Evolutionary conservation across 2,329 filamentous ascomycete genomes (phyloP).

Genomic region (Colletotrichum scovillei): DNA sequence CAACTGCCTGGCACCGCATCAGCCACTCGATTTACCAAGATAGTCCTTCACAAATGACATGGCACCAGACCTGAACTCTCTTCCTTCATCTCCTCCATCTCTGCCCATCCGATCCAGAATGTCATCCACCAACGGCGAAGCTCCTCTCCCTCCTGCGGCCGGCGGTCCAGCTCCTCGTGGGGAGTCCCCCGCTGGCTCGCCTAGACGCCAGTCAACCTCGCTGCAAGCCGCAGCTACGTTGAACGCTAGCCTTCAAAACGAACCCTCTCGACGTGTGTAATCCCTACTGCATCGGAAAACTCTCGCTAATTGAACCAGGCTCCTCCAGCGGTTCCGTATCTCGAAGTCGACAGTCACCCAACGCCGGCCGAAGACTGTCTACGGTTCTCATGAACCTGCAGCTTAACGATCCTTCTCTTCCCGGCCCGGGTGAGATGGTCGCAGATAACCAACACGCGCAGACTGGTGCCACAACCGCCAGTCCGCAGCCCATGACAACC

Average conservation of each 20-base stretch:
- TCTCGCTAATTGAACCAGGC: conserved; percentile 44
- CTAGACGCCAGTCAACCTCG: conserved; percentile 74
- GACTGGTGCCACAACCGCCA: conserved; percentile 45
- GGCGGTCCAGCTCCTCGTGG: conserved; percentile 40
- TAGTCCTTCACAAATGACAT: conserved; percentile 27
- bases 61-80: conserved; percentile 32
- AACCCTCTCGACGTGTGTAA: conserved; percentile 66
- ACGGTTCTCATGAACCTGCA: conserved; percentile 79
- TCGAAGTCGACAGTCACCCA: conserved; percentile 57
- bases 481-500: conserved; percentile 58
- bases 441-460: conserved; percentile 54
- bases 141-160: conserved; percentile 14
- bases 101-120: conserved; percentile 30
- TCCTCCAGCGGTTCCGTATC: conserved; percentile 65
- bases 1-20: neutral
- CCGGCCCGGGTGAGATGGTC: conserved; percentile 76
- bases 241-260: conserved; percentile 79
- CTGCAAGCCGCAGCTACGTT: conserved; percentile 82
- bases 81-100: conserved; percentile 28
- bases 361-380: conserved; percentile 70
- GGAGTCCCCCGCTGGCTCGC: conserved; percentile 69
- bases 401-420: conserved; percentile 76
- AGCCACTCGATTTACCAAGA: neutral
- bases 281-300: neutral
- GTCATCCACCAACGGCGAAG: conserved; percentile 36